A percentile compares a stretch with the other conserved stretches of the same genome.
Evolutionary conservation across 129 eudicot species (phyloP).

Genomic region (Tagetes patula): DNA sequence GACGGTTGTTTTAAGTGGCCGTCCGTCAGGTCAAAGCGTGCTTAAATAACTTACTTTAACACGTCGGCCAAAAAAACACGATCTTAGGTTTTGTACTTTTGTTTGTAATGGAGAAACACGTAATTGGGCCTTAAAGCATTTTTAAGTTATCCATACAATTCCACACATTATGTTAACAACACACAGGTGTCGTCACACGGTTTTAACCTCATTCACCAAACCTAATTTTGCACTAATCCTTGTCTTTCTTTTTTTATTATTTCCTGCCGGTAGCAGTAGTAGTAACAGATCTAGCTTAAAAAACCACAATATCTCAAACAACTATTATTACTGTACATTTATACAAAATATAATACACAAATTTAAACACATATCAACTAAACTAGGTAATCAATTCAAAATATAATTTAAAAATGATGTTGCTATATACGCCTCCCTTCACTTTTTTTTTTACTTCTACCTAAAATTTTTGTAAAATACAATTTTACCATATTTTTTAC

Average conservation of each 20-base stretch:
- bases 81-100: slow-evolving; percentile 21
- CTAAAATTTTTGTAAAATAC: no score
- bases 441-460: no score
- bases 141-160: slow-evolving; percentile 22
- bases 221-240: slow-evolving; percentile 6
- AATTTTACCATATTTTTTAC: no score
- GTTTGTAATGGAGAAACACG: slow-evolving; percentile 20
- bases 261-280: no score
- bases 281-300: no score
- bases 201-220: slow-evolving; percentile 27
- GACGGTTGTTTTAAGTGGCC: slow-evolving; percentile 35
- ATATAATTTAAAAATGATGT: no score
- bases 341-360: no score
- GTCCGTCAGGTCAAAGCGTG: slow-evolving; percentile 40
- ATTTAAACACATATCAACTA: no score
- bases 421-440: no score
- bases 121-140: slow-evolving; percentile 37
- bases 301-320: no score
- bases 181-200: slow-evolving; percentile 27
- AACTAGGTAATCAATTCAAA: no score
- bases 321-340: no score
- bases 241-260: background rate
- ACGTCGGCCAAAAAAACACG: slow-evolving; percentile 36
- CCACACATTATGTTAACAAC: slow-evolving; percentile 17
- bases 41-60: slow-evolving; percentile 12